phyloP scores from a whole-genome alignment of 23 red algal genomes.

The Cyanidium caldarium region DNA sequence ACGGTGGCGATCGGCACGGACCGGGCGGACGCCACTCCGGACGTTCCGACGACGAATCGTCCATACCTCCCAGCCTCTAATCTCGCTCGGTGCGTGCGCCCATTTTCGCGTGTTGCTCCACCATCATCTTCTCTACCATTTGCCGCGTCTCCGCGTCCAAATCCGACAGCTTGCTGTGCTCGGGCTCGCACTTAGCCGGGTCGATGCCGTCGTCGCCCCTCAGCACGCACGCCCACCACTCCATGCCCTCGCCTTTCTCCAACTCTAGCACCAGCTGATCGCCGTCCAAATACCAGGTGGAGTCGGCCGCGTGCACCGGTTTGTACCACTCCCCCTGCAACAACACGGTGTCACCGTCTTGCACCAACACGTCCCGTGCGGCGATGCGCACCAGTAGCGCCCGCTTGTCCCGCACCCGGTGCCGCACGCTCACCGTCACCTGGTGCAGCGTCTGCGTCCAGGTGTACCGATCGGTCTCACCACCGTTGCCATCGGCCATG shows the following conservation, averaged over 20 bases:
- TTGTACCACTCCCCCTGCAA: slow-evolving; percentile 14
- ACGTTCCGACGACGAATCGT: no score
- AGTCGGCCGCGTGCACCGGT: slow-evolving; percentile 35
- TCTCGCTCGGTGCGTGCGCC: no score
- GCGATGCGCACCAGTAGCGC: slow-evolving; percentile 7
- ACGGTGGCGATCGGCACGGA: no score
- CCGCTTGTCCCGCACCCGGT: neutral
- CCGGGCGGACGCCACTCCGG: no score
- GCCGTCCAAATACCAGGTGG: slow-evolving; percentile 56
- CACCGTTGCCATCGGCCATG: slow-evolving; percentile 37
- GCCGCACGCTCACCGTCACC: slow-evolving; percentile 22
- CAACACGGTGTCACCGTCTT: neutral
- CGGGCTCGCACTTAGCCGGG: slow-evolving; percentile 31
- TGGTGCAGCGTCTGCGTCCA: slow-evolving; percentile 78
- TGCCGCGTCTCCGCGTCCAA: slow-evolving; percentile 68
- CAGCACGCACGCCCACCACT: slow-evolving; percentile 54
- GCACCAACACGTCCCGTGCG: slow-evolving; percentile 11
- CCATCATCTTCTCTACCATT: slow-evolving; percentile 96
- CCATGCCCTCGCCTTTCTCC: slow-evolving; percentile 45
- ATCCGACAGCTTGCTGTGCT: slow-evolving; percentile 39
- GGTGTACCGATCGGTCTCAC: slow-evolving; percentile 15
- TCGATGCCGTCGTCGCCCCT: slow-evolving; percentile 36
- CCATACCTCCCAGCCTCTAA: no score
- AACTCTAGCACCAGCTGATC: slow-evolving; percentile 23
- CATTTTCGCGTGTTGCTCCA: slow-evolving; percentile 22